A percentile compares a stretch with the other conserved stretches of the same genome.
phyloP scores from a whole-genome alignment of 192 early-diverging fungal genomes.

The Diversispora epigaea region DNA sequence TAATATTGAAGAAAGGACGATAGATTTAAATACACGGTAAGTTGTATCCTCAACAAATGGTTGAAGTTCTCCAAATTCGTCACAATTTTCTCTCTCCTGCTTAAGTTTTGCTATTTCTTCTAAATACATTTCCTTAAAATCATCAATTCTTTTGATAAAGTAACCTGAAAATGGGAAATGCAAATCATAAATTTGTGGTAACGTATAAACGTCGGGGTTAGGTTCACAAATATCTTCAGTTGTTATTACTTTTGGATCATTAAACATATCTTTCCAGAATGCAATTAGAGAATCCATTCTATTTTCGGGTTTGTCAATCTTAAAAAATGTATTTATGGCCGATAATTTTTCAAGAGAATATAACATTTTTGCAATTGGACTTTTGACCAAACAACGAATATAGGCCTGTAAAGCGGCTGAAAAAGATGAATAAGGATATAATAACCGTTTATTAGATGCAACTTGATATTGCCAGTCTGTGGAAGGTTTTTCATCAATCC shows the following conservation, averaged over 20 bases:
- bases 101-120: slow-evolving; percentile 14
- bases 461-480: too few species aligned
- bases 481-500: too few species aligned
- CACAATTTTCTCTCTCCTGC: slow-evolving; percentile 8
- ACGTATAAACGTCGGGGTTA: slow-evolving; percentile 22
- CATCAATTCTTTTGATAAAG: slow-evolving; percentile 25
- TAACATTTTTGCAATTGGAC: slow-evolving; percentile 26
- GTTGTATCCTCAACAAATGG: not conserved
- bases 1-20: not conserved
- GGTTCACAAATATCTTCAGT: slow-evolving; percentile 16
- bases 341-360: slow-evolving; percentile 20
- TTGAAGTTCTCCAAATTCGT: not conserved
- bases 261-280: slow-evolving; percentile 27
- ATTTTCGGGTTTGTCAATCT: not conserved
- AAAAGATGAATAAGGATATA: too few species aligned
- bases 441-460: too few species aligned
- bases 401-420: too few species aligned
- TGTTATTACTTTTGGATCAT: slow-evolving; percentile 16
- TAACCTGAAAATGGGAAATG: slow-evolving; percentile 31
- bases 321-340: slow-evolving; percentile 4
- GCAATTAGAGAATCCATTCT: not conserved
- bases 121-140: slow-evolving; percentile 2
- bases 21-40: not conserved
- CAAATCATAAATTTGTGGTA: not conserved
- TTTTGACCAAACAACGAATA: slow-evolving; percentile 21